A percentile compares a stretch with the other conserved stretches of the same genome.
Conservation (phyloP, 257 asterid genomes). For the Penstemon newberryi region DNA sequence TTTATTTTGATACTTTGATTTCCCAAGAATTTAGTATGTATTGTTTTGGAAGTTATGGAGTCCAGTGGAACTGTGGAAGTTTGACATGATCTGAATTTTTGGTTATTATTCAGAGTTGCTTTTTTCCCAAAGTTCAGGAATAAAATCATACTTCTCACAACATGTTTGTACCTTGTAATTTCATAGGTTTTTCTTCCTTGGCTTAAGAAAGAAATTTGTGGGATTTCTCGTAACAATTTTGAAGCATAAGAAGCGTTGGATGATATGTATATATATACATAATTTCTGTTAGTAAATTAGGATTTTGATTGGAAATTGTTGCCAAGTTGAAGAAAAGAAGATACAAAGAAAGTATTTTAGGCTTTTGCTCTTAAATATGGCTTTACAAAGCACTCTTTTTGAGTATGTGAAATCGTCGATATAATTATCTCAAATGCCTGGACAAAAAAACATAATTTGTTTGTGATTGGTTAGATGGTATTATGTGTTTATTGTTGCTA, state of each 20-base stretch:
- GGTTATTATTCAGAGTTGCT: slow-evolving; percentile 12
- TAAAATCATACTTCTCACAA: background rate
- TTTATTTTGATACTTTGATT: slow-evolving; percentile 28
- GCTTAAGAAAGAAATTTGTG: background rate
- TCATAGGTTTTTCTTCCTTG: slow-evolving; percentile 3
- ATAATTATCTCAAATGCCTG: background rate
- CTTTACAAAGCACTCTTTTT: background rate
- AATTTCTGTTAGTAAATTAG: slow-evolving; percentile 9
- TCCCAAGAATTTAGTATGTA: slow-evolving; percentile 24
- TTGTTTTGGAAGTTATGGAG: slow-evolving; percentile 12
- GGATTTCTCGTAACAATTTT: background rate
- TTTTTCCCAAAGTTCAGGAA: too few relatives aligned
- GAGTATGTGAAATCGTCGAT: background rate
- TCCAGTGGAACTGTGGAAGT: slow-evolving; percentile 15
- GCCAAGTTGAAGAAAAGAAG: slow-evolving; percentile 6
- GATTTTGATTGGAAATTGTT: slow-evolving; percentile 19
- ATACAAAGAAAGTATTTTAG: too few relatives aligned
- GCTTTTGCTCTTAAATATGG: too few relatives aligned
- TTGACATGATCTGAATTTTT: slow-evolving; percentile 38
- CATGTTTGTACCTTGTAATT: slow-evolving; percentile 11
- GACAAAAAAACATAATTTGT: background rate
- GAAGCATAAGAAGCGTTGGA: slow-evolving; percentile 10
- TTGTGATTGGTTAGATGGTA: background rate
- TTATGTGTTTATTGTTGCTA: background rate
- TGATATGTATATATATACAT: background rate